Base-by-base conservation (phyloP, 768 basidiomycete species). In the Tulasnella calospora region DNA sequence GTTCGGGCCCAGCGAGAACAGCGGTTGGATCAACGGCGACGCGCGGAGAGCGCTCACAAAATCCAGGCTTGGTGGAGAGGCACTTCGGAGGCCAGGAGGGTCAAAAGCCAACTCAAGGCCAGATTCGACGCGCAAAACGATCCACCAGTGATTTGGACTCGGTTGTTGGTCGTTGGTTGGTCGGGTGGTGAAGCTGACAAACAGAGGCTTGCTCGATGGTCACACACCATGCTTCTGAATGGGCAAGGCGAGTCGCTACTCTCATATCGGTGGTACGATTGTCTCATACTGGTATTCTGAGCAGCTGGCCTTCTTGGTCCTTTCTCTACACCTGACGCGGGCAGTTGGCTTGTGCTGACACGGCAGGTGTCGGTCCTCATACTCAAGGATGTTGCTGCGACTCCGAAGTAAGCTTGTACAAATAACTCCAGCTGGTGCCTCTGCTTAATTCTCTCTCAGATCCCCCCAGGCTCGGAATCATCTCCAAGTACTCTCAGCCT, bases 51-150 rank as follows among this genome's bases (percentile, higher is more conserved):
- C 70, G 92, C 92, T 0, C 82, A 86, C 6, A 86, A 84, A 74
- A 86, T 95, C 35, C 94, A 94, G 82, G 87, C 89, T 23, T 92
- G 88, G 89, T 94, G 91, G 90, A 85, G 91, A 8, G 90, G 90
- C 6, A 81, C 85, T 7, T 81, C 81, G 41, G 88, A 88, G 74
- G 85, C 84, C 4, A 84, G 84, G 71, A 81, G 76, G 12, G 86
- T 87, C 17, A 86, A 88, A 81, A 81, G 79, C 47, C 83, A 87
- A n/a, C 81, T 94, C 83, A 84, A 87, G 74, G 81, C 73, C 38
- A 78, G 83, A 12, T 92, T 93, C 80, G 87, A 88, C 67, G 46
- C 2, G 33, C 35, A 35, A 79, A 44, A 36, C 30, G 79, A 78
- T 35, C 79, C 71, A 46, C 46, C 67, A 46, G 81, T 73, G 15